Evolutionary conservation across 2,329 filamentous ascomycete genomes (phyloP).

Genomic region (Myriosclerotinia curreyana): DNA sequence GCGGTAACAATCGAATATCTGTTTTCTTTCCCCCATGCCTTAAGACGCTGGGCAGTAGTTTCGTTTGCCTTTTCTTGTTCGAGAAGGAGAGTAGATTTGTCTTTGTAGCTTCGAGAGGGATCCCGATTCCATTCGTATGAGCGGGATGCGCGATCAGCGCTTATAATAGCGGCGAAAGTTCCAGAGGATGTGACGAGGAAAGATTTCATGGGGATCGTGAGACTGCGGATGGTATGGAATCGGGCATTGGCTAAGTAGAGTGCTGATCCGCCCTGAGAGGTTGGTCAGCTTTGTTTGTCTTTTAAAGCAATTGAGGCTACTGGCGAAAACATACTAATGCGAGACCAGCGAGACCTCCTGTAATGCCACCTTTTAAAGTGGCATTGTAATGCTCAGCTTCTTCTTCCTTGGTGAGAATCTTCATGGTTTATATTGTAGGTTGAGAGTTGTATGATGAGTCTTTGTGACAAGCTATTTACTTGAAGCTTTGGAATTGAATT

Average conservation of each 20-base stretch:
- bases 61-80: slow-evolving; percentile 41
- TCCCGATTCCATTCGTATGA: slow-evolving; percentile 59
- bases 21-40: slow-evolving; percentile 69
- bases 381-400: slow-evolving; percentile 78
- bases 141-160: slow-evolving; percentile 73
- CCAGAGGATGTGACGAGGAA: slow-evolving; percentile 82
- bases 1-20: slow-evolving; percentile 67
- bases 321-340: slow-evolving; percentile 57
- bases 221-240: slow-evolving; percentile 72
- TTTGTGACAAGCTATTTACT: background rate
- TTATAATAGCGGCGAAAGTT: slow-evolving; percentile 85
- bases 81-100: slow-evolving; percentile 30
- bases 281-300: slow-evolving; percentile 17
- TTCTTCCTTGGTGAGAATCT: slow-evolving; percentile 92
- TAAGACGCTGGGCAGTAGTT: slow-evolving; percentile 55
- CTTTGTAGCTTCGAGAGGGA: slow-evolving; percentile 40
- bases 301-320: background rate
- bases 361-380: slow-evolving; percentile 74
- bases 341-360: slow-evolving; percentile 70
- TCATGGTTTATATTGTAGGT: slow-evolving; percentile 57
- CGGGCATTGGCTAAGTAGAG: slow-evolving; percentile 63
- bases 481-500: background rate
- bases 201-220: slow-evolving; percentile 85
- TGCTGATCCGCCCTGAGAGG: slow-evolving; percentile 46
- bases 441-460: background rate